A percentile compares a stretch with the other conserved stretches of the same genome.
Evolutionary conservation across 345 rosid species (phyloP).

Genomic region (Clausena lansium): DNA sequence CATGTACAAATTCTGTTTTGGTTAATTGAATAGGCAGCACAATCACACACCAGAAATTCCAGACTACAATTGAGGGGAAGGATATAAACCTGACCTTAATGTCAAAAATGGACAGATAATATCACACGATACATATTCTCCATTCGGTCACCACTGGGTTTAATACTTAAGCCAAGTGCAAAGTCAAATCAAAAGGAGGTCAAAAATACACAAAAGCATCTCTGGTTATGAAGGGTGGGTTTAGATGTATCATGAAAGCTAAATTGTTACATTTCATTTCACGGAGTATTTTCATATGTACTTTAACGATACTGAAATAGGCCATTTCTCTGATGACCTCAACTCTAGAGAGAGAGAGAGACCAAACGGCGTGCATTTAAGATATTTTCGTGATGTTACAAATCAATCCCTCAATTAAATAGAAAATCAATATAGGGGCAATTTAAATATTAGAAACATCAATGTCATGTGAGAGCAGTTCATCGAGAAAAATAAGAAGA

Average conservation of each 20-base stretch:
- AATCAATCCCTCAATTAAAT: not conserved
- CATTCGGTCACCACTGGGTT: not conserved
- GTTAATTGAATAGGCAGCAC: not conserved
- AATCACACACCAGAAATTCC: not conserved
- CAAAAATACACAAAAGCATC: not conserved
- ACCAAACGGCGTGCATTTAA: not conserved
- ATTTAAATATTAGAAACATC: not conserved
- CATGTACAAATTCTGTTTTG: not conserved
- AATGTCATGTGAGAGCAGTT: not conserved
- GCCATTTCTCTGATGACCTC: not conserved
- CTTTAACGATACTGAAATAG: not conserved
- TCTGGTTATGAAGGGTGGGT: not conserved
- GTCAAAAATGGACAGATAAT: not conserved
- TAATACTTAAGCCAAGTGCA: not conserved
- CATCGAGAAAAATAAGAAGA: not conserved
- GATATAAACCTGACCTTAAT: not conserved
- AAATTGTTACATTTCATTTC: not conserved
- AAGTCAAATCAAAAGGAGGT: not conserved
- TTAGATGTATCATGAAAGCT: not conserved
- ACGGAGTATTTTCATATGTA: not conserved
- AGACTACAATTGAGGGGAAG: too few relatives aligned
- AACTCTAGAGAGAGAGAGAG: not conserved
- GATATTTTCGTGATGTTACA: not conserved
- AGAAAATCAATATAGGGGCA: not conserved
- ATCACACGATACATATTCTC: not conserved